A percentile compares a stretch with the other conserved stretches of the same genome.
Conservation (phyloP, 345 rosid genomes). For the Camelina laxa region DNA sequence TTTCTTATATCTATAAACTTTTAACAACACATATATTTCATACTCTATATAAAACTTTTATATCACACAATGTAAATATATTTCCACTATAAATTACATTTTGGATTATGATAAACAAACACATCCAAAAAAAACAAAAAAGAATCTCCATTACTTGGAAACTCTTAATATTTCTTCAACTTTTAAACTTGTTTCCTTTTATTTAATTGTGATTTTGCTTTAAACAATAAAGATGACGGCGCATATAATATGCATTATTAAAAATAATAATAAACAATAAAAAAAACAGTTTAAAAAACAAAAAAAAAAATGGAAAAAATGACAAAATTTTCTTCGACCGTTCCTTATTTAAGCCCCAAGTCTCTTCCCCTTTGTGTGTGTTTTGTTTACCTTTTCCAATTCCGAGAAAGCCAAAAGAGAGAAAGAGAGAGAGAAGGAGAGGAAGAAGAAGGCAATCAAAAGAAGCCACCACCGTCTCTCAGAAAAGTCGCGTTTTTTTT, state of each 20-base stretch:
- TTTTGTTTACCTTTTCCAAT: conserved; percentile 30
- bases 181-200: background rate
- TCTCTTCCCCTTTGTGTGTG: background rate
- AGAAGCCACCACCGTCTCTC: conserved; percentile 27
- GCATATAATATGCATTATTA: conserved; percentile 1
- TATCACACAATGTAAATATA: background rate
- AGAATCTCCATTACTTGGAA: background rate
- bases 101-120: background rate
- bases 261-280: background rate
- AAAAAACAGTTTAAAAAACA: background rate
- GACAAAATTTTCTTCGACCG: conserved; percentile 30
- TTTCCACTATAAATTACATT: background rate
- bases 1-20: background rate
- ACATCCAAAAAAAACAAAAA: background rate
- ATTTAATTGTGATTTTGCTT: background rate
- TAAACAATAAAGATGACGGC: conserved; percentile 40
- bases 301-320: background rate
- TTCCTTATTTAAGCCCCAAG: conserved; percentile 42
- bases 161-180: background rate
- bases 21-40: no score
- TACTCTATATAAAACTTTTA: no score
- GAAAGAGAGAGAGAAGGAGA: background rate
- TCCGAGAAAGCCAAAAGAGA: conserved; percentile 40
- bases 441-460: background rate
- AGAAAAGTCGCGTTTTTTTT: conserved; percentile 42